These are phyloP conservation scores for Bretschneidera sinensis DNA, from an alignment of 345 rosid species.

Conservation along the genomic window DNA sequence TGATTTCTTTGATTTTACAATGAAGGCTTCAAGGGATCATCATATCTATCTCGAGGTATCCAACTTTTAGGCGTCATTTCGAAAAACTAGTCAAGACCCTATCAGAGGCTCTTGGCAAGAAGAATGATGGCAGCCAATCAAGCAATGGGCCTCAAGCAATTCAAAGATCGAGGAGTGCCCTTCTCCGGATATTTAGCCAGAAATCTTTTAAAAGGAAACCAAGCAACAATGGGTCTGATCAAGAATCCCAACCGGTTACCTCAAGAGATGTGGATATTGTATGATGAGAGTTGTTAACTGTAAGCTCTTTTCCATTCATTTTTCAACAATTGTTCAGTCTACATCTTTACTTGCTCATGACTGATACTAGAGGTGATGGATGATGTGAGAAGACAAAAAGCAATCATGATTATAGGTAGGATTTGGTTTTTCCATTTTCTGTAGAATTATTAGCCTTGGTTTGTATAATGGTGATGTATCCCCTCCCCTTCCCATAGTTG, in stretches of 20 bases:
- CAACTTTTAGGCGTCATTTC: constrained; percentile 68
- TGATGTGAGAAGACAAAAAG: background rate
- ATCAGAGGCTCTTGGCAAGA: constrained; percentile 56
- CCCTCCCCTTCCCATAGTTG: background rate
- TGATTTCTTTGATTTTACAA: constrained; percentile 6
- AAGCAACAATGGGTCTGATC: constrained; percentile 46
- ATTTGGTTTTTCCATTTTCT: background rate
- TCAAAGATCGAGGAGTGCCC: constrained; percentile 49
- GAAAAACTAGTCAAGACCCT: constrained; percentile 44
- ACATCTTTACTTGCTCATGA: no score
- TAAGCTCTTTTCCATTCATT: background rate
- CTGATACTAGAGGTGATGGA: no score
- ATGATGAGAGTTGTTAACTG: constrained; percentile 18
- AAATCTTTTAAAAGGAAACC: constrained; percentile 53
- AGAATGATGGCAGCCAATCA: constrained; percentile 28
- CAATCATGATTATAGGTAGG: background rate
- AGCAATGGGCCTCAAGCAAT: constrained; percentile 25
- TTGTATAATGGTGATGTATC: no score
- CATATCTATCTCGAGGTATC: constrained; percentile 78
- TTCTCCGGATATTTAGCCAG: constrained; percentile 51
- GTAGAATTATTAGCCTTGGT: background rate
- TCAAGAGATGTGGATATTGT: constrained; percentile 36
- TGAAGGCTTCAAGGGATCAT: constrained; percentile 75
- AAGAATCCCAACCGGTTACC: constrained; percentile 31
- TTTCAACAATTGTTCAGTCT: no score